Evolutionary conservation across 441 rosid genomes (phyloP).

Genomic region (Brassica balearica): DNA sequence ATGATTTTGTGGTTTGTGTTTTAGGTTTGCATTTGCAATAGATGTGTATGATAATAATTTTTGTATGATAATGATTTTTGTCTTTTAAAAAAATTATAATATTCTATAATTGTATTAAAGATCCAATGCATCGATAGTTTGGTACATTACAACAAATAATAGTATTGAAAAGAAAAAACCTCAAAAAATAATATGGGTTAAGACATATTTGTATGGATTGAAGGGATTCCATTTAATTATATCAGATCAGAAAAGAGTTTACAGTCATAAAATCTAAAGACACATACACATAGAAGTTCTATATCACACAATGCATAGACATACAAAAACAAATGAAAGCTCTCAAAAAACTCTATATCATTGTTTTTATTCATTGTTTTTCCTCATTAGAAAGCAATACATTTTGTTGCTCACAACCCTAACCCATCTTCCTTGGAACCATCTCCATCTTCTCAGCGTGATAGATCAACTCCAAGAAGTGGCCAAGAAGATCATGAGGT

Average conservation of each 20-base stretch:
- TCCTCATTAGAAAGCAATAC: neutral
- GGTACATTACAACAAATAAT: no score
- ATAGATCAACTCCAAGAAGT: conserved; percentile 46
- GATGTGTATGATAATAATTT: neutral
- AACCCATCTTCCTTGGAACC: neutral
- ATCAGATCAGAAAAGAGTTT: no score
- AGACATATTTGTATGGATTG: no score
- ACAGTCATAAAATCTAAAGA: no score
- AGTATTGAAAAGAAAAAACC: no score
- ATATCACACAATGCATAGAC: neutral
- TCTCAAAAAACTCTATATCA: neutral
- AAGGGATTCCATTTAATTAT: no score
- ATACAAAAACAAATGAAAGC: neutral
- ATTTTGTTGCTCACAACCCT: neutral
- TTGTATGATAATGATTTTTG: neutral
- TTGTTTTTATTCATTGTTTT: neutral
- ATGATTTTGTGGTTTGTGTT: neutral
- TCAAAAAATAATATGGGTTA: no score
- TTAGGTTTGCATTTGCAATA: neutral
- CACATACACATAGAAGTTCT: no score
- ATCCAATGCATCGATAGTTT: no score
- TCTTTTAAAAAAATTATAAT: no score
- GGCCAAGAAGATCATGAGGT: conserved; percentile 58
- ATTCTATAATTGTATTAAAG: no score
- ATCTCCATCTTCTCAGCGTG: neutral